Conservation (phyloP, 2,329 filamentous ascomycete genomes). For the Cercospora sp. region DNA sequence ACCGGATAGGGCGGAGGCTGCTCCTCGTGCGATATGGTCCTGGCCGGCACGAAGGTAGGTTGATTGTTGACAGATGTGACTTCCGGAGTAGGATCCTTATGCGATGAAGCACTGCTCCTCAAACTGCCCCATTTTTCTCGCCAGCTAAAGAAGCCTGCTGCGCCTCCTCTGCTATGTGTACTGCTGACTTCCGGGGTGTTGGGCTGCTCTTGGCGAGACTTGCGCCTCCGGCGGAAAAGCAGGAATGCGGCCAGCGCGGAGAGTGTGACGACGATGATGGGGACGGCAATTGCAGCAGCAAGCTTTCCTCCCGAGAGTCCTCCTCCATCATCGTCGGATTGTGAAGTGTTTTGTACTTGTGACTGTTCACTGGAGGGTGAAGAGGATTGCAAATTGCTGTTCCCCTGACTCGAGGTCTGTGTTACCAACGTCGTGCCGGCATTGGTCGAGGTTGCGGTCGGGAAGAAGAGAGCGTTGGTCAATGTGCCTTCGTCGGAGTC, state of each 20-base stretch:
- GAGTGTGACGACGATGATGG: slow-evolving; percentile 25
- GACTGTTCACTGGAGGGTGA: slow-evolving; percentile 3
- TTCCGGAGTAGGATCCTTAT: slow-evolving; percentile 7
- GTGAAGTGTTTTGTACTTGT: not conserved
- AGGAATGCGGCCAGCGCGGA: slow-evolving; percentile 21
- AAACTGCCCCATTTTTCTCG: slow-evolving; percentile 26
- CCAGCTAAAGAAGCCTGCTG: slow-evolving; percentile 12
- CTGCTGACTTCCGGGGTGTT: not conserved
- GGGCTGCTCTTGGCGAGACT: slow-evolving; percentile 6
- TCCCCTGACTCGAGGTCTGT: slow-evolving; percentile 6
- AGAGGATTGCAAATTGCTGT: not conserved
- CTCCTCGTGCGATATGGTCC: slow-evolving; percentile 6
- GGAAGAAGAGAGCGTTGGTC: not conserved
- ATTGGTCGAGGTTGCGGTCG: not conserved
- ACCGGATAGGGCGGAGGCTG: slow-evolving; percentile 4
- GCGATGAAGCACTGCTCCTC: slow-evolving; percentile 21
- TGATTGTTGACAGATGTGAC: slow-evolving; percentile 18
- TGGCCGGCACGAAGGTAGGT: slow-evolving; percentile 28
- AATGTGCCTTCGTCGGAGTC: not conserved
- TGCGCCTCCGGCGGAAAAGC: slow-evolving; percentile 27
- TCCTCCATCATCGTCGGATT: slow-evolving; percentile 15
- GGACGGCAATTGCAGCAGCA: slow-evolving; percentile 30
- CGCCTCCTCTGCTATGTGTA: not conserved
- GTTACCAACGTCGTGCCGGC: slow-evolving; percentile 14
- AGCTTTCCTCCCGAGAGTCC: slow-evolving; percentile 28